A percentile compares a stretch with the other conserved stretches of the same genome.
phyloP scores from a whole-genome alignment of 352 stramenopile genomes.

The Phytophthora kernoviae region DNA sequence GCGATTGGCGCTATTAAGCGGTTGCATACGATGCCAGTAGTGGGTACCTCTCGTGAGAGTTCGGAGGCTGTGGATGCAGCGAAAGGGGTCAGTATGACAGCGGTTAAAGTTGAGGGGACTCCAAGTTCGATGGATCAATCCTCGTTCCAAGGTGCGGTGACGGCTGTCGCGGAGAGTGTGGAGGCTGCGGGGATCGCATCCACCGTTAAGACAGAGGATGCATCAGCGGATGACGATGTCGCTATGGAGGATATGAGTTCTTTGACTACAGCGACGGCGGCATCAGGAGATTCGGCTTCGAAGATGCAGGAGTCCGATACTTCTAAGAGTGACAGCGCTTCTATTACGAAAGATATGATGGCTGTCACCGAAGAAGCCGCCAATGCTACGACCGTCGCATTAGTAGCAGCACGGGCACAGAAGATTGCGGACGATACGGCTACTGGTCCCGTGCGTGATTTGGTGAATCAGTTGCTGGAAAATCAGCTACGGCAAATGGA shows the following conservation, averaged over 20 bases:
- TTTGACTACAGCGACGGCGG: slow-evolving; percentile 5
- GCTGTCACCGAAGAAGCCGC: slow-evolving; percentile 70
- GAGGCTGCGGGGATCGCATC: slow-evolving; percentile 46
- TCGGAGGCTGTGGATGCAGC: slow-evolving; percentile 5
- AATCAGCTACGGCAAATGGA: slow-evolving; percentile 66
- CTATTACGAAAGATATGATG: slow-evolving; percentile 55
- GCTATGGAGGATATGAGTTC: slow-evolving; percentile 39
- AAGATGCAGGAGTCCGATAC: slow-evolving; percentile 2
- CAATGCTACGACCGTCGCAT: slow-evolving; percentile 58
- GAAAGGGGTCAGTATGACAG: slow-evolving; percentile 1
- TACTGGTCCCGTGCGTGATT: slow-evolving; percentile 39
- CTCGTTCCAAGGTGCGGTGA: slow-evolving; percentile 43
- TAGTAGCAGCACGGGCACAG: slow-evolving; percentile 62
- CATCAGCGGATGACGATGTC: slow-evolving; percentile 45
- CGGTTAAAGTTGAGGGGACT: slow-evolving; percentile 18
- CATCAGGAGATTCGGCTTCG: slow-evolving; percentile 4
- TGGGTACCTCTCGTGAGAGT: neutral
- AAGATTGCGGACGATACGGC: slow-evolving; percentile 49
- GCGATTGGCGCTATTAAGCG: slow-evolving; percentile 66
- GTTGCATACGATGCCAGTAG: slow-evolving; percentile 56
- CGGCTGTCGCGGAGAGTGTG: slow-evolving; percentile 42
- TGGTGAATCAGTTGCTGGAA: slow-evolving; percentile 53
- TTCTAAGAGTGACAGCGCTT: slow-evolving; percentile 1
- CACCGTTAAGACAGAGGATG: slow-evolving; percentile 41
- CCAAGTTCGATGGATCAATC: slow-evolving; percentile 1